Percentiles rank a stretch among this genome's conserved stretches.
Evolutionary conservation across 2,329 filamentous ascomycete species (phyloP).

Genomic region (Dactylellina cionopaga): DNA sequence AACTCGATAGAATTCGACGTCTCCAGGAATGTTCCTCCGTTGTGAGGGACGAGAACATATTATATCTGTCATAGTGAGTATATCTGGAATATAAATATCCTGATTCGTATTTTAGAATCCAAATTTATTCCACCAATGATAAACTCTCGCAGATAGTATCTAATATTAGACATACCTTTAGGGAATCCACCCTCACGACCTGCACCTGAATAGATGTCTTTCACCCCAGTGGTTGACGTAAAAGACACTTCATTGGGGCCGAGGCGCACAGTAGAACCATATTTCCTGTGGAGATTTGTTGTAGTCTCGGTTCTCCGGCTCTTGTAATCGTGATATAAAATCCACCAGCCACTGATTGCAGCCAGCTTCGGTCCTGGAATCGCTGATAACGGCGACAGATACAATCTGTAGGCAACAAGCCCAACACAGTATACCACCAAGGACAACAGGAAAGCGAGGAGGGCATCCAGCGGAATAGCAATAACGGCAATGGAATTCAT

Average conservation of each 20-base stretch:
- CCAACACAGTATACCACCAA: conserved; percentile 11
- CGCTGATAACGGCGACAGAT: conserved; percentile 44
- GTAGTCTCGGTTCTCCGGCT: conserved; percentile 39
- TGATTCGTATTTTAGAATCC: neutral
- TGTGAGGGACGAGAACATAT: conserved; percentile 50
- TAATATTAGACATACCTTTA: conserved; percentile 21
- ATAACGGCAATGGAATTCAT: too few species aligned
- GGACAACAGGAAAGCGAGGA: neutral
- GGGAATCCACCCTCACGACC: conserved; percentile 39
- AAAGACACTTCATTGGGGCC: conserved; percentile 71
- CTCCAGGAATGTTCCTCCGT: conserved; percentile 52
- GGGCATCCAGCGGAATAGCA: neutral
- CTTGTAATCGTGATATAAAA: conserved; percentile 42
- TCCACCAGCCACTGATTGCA: conserved; percentile 35
- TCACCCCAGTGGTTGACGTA: conserved; percentile 67
- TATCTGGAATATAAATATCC: conserved; percentile 47
- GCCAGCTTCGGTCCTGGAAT: conserved; percentile 31
- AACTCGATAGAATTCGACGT: conserved; percentile 48
- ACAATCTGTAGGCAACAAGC: conserved; percentile 26
- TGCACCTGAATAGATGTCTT: conserved; percentile 68
- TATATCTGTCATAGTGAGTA: conserved; percentile 51
- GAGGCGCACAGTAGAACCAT: conserved; percentile 70
- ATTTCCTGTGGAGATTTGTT: conserved; percentile 62
- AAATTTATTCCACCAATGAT: conserved; percentile 29
- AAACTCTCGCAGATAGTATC: neutral